A percentile compares a stretch with the other conserved stretches of the same genome.
Conservation (phyloP, 495 filamentous ascomycete genomes). For the Aspergillus nidulans region DNA sequence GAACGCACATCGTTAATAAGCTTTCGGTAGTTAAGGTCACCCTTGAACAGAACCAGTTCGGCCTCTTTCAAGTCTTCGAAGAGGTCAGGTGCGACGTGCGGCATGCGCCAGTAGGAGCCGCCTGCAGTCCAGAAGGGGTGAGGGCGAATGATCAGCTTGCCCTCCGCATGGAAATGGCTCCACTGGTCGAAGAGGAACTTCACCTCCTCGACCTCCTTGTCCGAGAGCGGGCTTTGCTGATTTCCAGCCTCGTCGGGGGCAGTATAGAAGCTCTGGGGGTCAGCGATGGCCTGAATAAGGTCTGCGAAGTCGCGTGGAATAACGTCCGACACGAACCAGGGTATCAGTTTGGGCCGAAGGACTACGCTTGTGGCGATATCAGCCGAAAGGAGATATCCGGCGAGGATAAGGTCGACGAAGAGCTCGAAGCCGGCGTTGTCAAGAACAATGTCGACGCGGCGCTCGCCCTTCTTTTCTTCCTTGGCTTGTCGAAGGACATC, state of each 20-base stretch:
- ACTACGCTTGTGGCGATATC: slow-evolving; percentile 81
- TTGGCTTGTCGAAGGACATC: slow-evolving; percentile 59
- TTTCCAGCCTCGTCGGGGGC: slow-evolving; percentile 62
- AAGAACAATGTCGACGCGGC: slow-evolving; percentile 84
- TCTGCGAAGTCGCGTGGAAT: slow-evolving; percentile 76
- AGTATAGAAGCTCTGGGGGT: slow-evolving; percentile 72
- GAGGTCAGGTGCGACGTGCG: slow-evolving; percentile 58
- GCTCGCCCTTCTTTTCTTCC: slow-evolving; percentile 42
- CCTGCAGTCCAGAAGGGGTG: slow-evolving; percentile 87
- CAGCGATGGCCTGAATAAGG: slow-evolving; percentile 69
- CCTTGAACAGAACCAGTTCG: slow-evolving; percentile 95
- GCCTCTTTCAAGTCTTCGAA: slow-evolving; percentile 74
- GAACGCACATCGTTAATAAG: slow-evolving; percentile 75
- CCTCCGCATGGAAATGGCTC: slow-evolving; percentile 74
- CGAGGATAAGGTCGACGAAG: slow-evolving; percentile 87
- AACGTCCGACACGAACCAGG: slow-evolving; percentile 98
- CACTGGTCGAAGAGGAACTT: slow-evolving; percentile 75
- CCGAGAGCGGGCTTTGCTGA: slow-evolving; percentile 53
- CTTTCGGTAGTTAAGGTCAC: slow-evolving; percentile 94
- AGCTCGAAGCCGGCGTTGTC: slow-evolving; percentile 98
- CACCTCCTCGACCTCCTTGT: slow-evolving; percentile 63
- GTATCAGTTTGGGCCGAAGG: slow-evolving; percentile 89
- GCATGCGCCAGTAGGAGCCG: slow-evolving; percentile 82
- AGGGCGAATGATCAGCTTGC: slow-evolving; percentile 71
- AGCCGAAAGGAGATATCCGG: slow-evolving; percentile 77